Evolutionary conservation across 176 grass and related monocot genomes (phyloP).

Genomic region (Carex scoparia): DNA sequence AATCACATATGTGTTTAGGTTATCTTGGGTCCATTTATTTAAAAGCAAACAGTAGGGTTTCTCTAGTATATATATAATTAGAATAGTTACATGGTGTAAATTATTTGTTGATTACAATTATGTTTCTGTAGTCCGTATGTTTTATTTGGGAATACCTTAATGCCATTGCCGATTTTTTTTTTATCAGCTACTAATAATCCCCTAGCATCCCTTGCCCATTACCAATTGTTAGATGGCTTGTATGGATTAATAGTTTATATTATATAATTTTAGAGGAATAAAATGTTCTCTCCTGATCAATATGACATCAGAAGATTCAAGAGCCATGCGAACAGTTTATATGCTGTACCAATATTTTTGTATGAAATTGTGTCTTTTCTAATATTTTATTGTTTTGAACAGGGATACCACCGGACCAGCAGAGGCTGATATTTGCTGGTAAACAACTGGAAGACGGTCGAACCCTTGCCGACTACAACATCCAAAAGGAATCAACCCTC

Average conservation of each 20-base stretch:
- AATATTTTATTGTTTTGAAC: not conserved
- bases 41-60: no score
- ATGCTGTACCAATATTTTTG: not conserved
- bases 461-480: slow-evolving; percentile 28
- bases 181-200: no score
- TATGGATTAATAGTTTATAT: not conserved
- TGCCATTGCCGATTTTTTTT: no score
- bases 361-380: not conserved
- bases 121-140: not conserved
- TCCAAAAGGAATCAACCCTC: slow-evolving; percentile 27
- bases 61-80: no score
- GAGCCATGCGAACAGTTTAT: not conserved
- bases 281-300: not conserved
- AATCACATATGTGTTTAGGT: no score
- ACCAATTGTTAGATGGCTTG: not conserved
- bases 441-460: slow-evolving; percentile 28
- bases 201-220: not conserved
- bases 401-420: slow-evolving; percentile 28
- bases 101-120: not conserved
- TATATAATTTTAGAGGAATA: not conserved
- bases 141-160: not conserved
- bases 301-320: not conserved
- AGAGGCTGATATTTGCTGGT: slow-evolving; percentile 24
- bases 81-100: not conserved
- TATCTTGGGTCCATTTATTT: no score